Conservation (phyloP, 768 basidiomycete genomes). For the Suillus clintonianus region DNA sequence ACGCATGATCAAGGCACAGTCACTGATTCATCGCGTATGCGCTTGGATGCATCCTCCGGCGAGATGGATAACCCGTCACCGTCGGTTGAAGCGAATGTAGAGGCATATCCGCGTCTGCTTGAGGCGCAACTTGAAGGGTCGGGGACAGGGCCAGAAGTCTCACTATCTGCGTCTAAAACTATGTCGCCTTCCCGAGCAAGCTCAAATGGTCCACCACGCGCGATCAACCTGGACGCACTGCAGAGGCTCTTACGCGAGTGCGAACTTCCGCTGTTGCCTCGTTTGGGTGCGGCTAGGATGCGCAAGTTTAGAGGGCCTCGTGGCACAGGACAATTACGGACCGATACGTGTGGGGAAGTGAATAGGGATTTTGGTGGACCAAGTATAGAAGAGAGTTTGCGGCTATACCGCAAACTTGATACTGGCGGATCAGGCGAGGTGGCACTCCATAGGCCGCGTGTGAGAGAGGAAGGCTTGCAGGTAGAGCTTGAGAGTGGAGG, state of each 20-base stretch:
- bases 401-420: neutral
- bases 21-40: neutral
- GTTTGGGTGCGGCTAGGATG: neutral
- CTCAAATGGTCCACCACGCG: neutral
- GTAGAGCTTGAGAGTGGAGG: neutral
- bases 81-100: neutral
- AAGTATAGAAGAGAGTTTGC: neutral
- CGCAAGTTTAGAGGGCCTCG: neutral
- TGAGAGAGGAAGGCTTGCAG: neutral
- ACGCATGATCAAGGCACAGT: neutral
- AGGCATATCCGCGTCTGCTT: neutral
- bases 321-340: neutral
- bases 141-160: neutral
- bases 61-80: neutral
- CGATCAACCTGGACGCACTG: neutral
- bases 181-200: neutral
- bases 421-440: neutral
- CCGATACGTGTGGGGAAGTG: neutral
- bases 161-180: neutral
- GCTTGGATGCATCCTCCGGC: neutral
- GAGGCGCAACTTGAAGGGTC: neutral
- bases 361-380: neutral
- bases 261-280: neutral
- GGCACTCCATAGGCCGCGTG: neutral
- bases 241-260: neutral